These are phyloP conservation scores for Rhodotorula mucilaginosa DNA, from an alignment of 1,284 basidiomycete species.

Conservation along the genomic window DNA sequence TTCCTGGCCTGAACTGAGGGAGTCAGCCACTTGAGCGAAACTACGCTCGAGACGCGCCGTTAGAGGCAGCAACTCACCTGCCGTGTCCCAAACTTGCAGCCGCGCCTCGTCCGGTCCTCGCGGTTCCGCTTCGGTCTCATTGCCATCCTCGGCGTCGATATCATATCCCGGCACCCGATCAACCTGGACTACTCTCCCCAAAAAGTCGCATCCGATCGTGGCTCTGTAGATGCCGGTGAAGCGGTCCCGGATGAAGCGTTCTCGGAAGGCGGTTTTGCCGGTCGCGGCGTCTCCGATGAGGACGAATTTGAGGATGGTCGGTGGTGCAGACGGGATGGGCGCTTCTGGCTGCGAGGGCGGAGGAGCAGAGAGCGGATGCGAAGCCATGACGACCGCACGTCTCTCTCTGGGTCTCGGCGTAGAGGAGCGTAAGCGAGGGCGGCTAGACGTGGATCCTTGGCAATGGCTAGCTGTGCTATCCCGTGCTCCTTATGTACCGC, in stretches of 20 bases:
- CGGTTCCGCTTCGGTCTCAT: constrained; percentile 47
- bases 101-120: constrained; percentile 55
- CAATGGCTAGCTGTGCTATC: too few relatives aligned
- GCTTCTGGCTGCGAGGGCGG: neutral
- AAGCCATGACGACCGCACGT: neutral
- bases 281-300: constrained; percentile 34
- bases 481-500: too few relatives aligned
- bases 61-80: constrained; percentile 11
- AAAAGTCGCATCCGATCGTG: constrained; percentile 80
- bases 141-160: constrained; percentile 50
- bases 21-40: neutral
- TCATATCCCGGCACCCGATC: neutral
- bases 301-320: constrained; percentile 28
- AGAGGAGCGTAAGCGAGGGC: neutral
- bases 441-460: neutral
- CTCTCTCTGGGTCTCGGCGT: too few relatives aligned
- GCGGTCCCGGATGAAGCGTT: constrained; percentile 22
- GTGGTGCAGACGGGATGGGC: neutral
- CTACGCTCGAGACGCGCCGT: too few relatives aligned
- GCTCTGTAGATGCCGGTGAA: constrained; percentile 73
- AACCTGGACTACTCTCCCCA: constrained; percentile 50
- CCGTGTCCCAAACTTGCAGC: constrained; percentile 70
- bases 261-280: constrained; percentile 42
- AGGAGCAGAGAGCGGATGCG: constrained; percentile 8
- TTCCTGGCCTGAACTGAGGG: constrained; percentile 66